phyloP scores from a whole-genome alignment of 2,329 filamentous ascomycete genomes.

The Penicillium corylophilum region DNA sequence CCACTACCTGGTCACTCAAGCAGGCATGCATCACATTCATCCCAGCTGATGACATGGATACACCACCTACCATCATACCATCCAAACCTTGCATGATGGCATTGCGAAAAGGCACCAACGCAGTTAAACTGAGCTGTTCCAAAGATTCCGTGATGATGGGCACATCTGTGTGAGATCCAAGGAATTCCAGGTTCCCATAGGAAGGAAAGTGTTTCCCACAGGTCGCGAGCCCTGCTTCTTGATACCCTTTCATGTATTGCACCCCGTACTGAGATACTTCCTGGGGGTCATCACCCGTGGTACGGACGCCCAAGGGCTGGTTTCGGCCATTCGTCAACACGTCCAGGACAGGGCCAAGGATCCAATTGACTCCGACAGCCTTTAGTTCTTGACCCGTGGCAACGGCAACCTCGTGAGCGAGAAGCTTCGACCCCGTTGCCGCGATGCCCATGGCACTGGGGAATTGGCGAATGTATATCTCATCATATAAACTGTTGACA shows the following conservation, averaged over 20 bases:
- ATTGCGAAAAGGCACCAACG: constrained; percentile 86
- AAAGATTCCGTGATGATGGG: constrained; percentile 94
- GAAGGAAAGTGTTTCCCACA: constrained; percentile 97
- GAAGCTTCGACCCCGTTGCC: constrained; percentile 79
- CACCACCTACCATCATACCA: constrained; percentile 93
- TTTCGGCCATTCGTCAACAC: constrained; percentile 90
- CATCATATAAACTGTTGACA: constrained; percentile 94
- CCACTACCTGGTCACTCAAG: constrained; percentile 87
- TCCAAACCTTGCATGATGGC: constrained; percentile 84
- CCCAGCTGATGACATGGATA: constrained; percentile 84
- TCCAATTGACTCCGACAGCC: constrained; percentile 92
- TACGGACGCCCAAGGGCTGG: constrained; percentile 85
- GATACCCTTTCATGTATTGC: constrained; percentile 87
- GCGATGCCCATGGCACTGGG: constrained; percentile 95
- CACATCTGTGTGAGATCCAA: constrained; percentile 86
- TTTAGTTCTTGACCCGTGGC: constrained; percentile 90
- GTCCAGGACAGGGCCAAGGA: constrained; percentile 89
- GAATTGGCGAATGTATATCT: constrained; percentile 93
- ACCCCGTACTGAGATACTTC: constrained; percentile 92
- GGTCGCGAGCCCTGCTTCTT: constrained; percentile 82
- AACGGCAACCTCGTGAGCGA: constrained; percentile 87
- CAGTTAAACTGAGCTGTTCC: constrained; percentile 88
- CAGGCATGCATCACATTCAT: constrained; percentile 96
- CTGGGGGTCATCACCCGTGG: constrained; percentile 88
- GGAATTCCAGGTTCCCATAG: constrained; percentile 91